These are phyloP conservation scores for Globisporangium parvum DNA, from an alignment of 352 stramenopile species.

Conservation along the genomic window DNA sequence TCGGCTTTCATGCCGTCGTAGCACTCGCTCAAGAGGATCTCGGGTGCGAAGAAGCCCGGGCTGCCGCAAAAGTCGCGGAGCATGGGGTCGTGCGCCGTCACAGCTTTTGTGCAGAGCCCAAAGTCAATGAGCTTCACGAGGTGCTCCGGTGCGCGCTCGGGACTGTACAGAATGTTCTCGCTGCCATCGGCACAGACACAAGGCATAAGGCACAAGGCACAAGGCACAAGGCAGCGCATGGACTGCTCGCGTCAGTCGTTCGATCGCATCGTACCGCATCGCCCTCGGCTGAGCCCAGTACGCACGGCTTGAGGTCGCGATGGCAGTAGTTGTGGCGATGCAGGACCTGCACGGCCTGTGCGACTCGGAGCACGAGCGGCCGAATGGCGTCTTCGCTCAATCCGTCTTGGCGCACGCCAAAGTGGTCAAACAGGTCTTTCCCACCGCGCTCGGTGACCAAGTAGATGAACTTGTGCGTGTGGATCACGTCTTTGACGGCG, in stretches of 20 bases:
- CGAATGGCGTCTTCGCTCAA: constrained; percentile 37
- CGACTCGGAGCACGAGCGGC: constrained; percentile 36
- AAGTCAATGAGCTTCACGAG: constrained; percentile 80
- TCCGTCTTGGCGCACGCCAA: constrained; percentile 42
- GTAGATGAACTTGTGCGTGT: constrained; percentile 75
- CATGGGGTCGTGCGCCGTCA: constrained; percentile 22
- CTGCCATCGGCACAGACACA: constrained; percentile 13
- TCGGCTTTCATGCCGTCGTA: constrained; percentile 79
- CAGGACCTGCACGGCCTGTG: constrained; percentile 44
- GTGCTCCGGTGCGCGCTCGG: constrained; percentile 14
- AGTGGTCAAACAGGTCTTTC: constrained; percentile 83
- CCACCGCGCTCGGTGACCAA: constrained; percentile 76
- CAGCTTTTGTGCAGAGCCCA: constrained; percentile 56
- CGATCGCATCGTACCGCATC: neutral
- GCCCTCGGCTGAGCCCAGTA: neutral
- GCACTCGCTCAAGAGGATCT: constrained; percentile 55
- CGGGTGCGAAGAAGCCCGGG: constrained; percentile 81
- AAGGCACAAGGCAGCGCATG: neutral
- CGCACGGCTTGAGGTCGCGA: constrained; percentile 69
- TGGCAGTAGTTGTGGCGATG: constrained; percentile 72
- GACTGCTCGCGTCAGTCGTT: neutral
- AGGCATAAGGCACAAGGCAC: no score
- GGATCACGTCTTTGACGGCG: constrained; percentile 63
- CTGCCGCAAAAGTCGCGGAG: constrained; percentile 77
- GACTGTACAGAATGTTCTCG: constrained; percentile 68